phyloP scores from a whole-genome alignment of 1,139 yeast species.

The Yamadazyma diospyri region DNA sequence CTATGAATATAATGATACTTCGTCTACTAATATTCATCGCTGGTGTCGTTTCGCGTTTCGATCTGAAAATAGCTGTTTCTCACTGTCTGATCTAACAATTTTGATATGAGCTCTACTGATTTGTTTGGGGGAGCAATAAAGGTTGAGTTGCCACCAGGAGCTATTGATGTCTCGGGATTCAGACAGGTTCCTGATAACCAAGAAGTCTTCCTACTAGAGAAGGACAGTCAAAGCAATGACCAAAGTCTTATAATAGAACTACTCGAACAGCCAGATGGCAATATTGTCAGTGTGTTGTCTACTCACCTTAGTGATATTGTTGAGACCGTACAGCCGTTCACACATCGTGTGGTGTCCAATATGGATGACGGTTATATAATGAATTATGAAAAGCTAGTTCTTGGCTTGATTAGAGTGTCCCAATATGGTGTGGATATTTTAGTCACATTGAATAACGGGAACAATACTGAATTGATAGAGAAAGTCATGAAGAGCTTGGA shows the following conservation, averaged over 20 bases:
- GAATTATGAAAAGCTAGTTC: slow-evolving; percentile 41
- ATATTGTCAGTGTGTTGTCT: slow-evolving; percentile 32
- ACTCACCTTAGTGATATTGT: slow-evolving; percentile 44
- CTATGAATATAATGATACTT: slow-evolving; percentile 23
- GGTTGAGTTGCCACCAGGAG: slow-evolving; percentile 49
- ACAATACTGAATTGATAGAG: slow-evolving; percentile 20
- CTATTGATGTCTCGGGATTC: slow-evolving; percentile 67
- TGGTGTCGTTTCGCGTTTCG: too few species aligned
- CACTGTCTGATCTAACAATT: not conserved
- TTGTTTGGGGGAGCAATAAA: slow-evolving; percentile 78
- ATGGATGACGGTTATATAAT: slow-evolving; percentile 28
- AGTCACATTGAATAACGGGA: slow-evolving; percentile 50
- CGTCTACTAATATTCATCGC: slow-evolving; percentile 17
- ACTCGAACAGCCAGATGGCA: slow-evolving; percentile 47
- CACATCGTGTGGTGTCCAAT: slow-evolving; percentile 1
- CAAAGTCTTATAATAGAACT: slow-evolving; percentile 71
- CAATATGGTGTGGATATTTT: slow-evolving; percentile 52
- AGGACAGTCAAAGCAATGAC: slow-evolving; percentile 34
- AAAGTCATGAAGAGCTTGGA: slow-evolving; percentile 17
- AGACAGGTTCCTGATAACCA: slow-evolving; percentile 87
- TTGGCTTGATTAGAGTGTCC: slow-evolving; percentile 4
- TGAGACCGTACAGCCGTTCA: slow-evolving; percentile 2
- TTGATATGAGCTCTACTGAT: not conserved
- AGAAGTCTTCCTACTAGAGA: slow-evolving; percentile 64
- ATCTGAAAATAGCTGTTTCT: not conserved